phyloP scores from a whole-genome alignment of 345 rosid genomes.

The Litchi chinensis region DNA sequence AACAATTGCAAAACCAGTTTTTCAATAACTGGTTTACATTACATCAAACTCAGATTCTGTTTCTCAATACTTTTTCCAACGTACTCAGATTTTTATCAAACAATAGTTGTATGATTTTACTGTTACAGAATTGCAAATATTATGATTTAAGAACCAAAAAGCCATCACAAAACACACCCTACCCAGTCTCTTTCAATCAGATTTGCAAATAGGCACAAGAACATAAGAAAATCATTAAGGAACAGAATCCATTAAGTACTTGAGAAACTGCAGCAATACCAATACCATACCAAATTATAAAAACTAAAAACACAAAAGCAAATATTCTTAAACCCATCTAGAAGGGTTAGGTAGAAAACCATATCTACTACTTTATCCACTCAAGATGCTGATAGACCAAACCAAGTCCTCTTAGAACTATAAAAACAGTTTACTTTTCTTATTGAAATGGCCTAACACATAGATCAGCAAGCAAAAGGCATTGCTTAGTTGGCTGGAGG shows the following conservation, averaged over 20 bases:
- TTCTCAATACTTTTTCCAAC: too few relatives aligned
- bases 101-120: too few relatives aligned
- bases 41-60: too few relatives aligned
- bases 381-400: background rate
- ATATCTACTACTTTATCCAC: background rate
- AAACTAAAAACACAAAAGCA: background rate
- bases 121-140: too few relatives aligned
- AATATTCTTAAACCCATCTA: background rate
- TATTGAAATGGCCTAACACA: background rate
- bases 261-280: background rate
- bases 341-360: background rate
- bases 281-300: background rate
- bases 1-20: too few relatives aligned
- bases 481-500: constrained; percentile 60
- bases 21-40: too few relatives aligned
- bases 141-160: too few relatives aligned
- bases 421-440: background rate
- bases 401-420: background rate
- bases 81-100: too few relatives aligned
- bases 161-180: too few relatives aligned
- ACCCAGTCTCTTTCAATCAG: too few relatives aligned
- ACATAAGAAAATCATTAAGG: too few relatives aligned
- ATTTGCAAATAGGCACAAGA: too few relatives aligned
- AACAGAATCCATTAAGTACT: background rate
- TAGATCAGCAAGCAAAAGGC: background rate